Evolutionary conservation across 208 protist species (phyloP), one percentile per base, ranked within the genome.

Genomic region (Strigomonas galati): DNA sequence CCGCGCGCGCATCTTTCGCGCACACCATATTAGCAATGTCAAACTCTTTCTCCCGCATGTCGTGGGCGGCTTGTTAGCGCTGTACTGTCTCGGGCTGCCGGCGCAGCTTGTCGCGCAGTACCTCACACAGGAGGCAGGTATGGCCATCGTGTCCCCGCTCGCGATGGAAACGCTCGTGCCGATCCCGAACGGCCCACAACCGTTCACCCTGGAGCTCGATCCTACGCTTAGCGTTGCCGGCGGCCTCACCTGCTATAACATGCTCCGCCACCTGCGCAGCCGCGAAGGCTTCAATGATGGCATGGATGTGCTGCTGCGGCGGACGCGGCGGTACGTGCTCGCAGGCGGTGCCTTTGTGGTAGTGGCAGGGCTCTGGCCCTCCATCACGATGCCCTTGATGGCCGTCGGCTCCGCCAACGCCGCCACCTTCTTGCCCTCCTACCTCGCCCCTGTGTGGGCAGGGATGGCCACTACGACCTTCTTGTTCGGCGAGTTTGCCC

Each of bases 391-490:
- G n/a, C n/a, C n/a, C n/a, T n/a, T n/a, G n/a, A n/a, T n/a, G n/a
- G n/a, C n/a, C 35, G 48, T n/a, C 3, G 62, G 23, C 0, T 2
- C 58, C 17, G 19, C 65, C 4, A 54, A 57, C 5, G 31, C 63
- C 19, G n/a, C 75, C 17, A 27, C 64, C 31, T 83, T 94, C 40
- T 81, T 94, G 40, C 88, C 89, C 1, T 57, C 66, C 15, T 87
- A 92, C 65, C 32, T 93, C 7, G 87, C 71, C 10, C 84, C 87
- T 7, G 81, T 90, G 32, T 95, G 89, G 89, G 67, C 93, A 7
- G 89, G 89, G 64, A 89, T 93, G 68, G 71, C 62, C 23, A 24
- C 53, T 15, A 51, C 10, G 10, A 79, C 35, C 7, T 10, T 40
- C 35, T 4, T 40, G 7, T 4, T 40, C 35, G 35, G 35, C 35